Evolutionary conservation across 495 filamentous ascomycete species (phyloP).

Genomic region (Neurospora pannonica): DNA sequence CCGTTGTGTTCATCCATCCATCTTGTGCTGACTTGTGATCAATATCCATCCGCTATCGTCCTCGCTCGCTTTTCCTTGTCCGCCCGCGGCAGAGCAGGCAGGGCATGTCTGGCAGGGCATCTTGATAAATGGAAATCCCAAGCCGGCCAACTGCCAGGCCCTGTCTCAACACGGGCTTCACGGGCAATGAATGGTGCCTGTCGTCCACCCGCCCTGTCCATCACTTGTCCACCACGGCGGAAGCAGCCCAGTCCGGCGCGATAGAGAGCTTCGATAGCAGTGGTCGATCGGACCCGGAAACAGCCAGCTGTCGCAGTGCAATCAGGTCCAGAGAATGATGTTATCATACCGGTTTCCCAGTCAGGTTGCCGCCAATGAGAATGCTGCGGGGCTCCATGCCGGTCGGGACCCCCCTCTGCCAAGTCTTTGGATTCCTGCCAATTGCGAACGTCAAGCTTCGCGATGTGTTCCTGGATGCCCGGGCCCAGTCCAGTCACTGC

Average conservation of each 20-base stretch:
- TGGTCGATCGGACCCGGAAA: conserved; percentile 8
- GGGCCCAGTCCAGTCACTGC: neutral
- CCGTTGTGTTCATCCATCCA: neutral
- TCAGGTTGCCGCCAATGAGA: conserved; percentile 9
- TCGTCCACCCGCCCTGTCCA: neutral
- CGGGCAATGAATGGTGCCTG: neutral
- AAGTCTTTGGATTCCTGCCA: neutral
- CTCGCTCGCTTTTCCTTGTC: neutral
- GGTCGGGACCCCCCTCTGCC: neutral
- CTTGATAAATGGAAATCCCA: neutral
- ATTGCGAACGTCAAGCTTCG: neutral
- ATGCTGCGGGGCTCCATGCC: neutral
- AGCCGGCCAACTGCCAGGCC: neutral
- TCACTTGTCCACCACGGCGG: neutral
- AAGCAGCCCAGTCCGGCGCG: neutral
- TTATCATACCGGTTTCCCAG: conserved; percentile 17
- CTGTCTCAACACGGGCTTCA: neutral
- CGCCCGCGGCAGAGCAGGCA: neutral
- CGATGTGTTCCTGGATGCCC: neutral
- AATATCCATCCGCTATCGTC: neutral
- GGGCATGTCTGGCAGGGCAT: neutral
- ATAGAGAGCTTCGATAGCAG: neutral
- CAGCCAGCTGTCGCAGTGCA: conserved; percentile 2
- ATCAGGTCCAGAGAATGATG: conserved; percentile 16
- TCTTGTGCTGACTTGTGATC: neutral